phyloP scores from a whole-genome alignment of 345 rosid species.

The Euphorbia lathyris region DNA sequence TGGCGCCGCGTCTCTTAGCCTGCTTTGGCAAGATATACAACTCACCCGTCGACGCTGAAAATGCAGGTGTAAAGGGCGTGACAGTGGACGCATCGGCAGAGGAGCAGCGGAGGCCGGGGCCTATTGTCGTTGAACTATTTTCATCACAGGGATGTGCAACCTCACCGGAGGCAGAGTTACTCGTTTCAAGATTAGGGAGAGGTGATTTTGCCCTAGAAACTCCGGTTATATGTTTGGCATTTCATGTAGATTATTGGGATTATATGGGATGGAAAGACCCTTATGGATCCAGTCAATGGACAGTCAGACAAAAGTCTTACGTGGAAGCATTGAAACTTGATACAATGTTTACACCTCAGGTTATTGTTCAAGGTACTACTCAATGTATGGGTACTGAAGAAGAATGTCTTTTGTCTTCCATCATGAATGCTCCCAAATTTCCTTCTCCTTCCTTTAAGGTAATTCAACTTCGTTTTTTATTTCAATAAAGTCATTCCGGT shows the following conservation, averaged over 20 bases:
- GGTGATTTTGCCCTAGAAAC: constrained; percentile 68
- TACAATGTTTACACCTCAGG: constrained; percentile 86
- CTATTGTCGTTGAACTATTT: constrained; percentile 77
- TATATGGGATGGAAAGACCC: constrained; percentile 96
- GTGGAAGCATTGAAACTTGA: constrained; percentile 78
- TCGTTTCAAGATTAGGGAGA: constrained; percentile 80
- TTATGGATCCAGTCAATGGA: constrained; percentile 71
- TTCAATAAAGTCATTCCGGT: too few species aligned
- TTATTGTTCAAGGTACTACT: constrained; percentile 65
- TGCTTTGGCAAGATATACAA: constrained; percentile 44
- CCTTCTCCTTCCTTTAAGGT: constrained; percentile 68
- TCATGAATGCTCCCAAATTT: constrained; percentile 58
- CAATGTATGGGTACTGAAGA: constrained; percentile 67
- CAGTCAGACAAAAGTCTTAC: constrained; percentile 86
- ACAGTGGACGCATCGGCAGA: constrained; percentile 34
- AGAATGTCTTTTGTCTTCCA: constrained; percentile 48
- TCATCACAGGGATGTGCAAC: constrained; percentile 85
- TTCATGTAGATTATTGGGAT: constrained; percentile 93
- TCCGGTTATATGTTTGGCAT: constrained; percentile 62
- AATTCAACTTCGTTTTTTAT: too few species aligned
- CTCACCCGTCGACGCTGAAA: neutral
- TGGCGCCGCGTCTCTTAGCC: constrained; percentile 74
- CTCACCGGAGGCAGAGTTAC: constrained; percentile 77
- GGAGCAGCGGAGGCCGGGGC: constrained; percentile 48
- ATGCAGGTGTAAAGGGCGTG: constrained; percentile 7